Base-by-base conservation (phyloP, 2,329 filamentous ascomycete genomes). In the Trichoderma harzianum region DNA sequence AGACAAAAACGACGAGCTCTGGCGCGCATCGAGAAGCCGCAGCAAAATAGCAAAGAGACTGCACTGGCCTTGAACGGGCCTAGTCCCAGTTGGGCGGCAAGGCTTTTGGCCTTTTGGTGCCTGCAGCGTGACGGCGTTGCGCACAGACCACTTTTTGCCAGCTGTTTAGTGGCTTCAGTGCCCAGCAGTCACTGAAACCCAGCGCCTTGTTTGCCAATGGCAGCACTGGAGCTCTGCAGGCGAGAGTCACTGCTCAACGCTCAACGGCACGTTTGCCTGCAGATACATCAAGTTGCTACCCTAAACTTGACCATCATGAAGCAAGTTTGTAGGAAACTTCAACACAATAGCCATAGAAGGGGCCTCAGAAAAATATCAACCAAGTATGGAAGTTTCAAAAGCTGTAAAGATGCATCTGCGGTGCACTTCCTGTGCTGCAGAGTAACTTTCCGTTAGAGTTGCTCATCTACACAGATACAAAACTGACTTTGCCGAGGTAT, bases 11-110 rank as follows among this genome's bases (percentile, higher is more conserved):
- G 21, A 47, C 39, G 61, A 72, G 71, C 68, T 66, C 32, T 34
- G 61, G 68, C 71, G 71, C 71, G 58, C 61, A 57, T 69, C 55
- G 53, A 58, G 28, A 43, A 39, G 68, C 60, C 47, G 39, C 53
- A 68, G 65, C 65, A 60, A 60, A 61, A 69, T 47, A 60, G n/a
- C 18, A 28, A 30, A 55, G 63, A 47, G 43, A 47, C 43, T 47
- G 14, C 34, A 36, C 34, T n/a, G 18, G 18, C 18, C 51, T 55
- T 30, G 16, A 36, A 53, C 16, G 64, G n/a, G 64, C 21, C 66
- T 70, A 70, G 60, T 55, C 68, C 60, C 32, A 69, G 60, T 62
- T 70, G 47, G 68, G 68, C 66, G 55, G 57, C 39, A 60, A 62
- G 66, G 66, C 57, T 43, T 34, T 43, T 69, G 65, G 34, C 39